Conservation (phyloP, 441 rosid genomes). For the Biscutella laevigata region DNA sequence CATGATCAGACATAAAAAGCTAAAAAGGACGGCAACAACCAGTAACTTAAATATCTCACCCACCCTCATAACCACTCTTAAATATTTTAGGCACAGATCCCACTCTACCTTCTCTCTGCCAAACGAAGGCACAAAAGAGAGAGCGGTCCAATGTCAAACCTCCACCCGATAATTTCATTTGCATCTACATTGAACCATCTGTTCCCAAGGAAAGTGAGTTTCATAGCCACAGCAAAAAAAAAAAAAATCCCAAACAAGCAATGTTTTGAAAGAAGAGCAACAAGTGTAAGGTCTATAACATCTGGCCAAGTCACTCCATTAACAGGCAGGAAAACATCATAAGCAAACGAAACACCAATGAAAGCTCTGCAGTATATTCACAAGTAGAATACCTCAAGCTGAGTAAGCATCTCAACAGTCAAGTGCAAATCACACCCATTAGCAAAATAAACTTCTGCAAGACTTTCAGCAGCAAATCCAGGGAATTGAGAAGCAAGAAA, state of each 20-base stretch:
- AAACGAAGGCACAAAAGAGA: conserved; percentile 27
- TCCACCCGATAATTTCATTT: too few species aligned
- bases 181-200: too few species aligned
- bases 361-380: neutral
- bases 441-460: conserved; percentile 83
- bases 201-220: neutral
- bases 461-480: conserved; percentile 90
- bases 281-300: too few species aligned
- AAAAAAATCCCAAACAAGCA: neutral
- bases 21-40: neutral
- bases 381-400: conserved; percentile 66
- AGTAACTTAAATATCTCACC: too few species aligned
- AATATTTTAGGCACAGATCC: neutral
- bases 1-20: neutral
- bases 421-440: conserved; percentile 77
- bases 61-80: neutral
- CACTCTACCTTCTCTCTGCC: conserved; percentile 20
- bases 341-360: neutral
- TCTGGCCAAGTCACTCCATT: too few species aligned
- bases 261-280: neutral
- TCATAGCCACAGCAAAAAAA: neutral
- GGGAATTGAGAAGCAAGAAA: conserved; percentile 81
- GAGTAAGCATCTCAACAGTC: conserved; percentile 93
- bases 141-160: conserved; percentile 18
- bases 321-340: neutral